Evolutionary conservation across 176 grass and related monocot species (phyloP).

Genomic region (Aegilops speltoides): DNA sequence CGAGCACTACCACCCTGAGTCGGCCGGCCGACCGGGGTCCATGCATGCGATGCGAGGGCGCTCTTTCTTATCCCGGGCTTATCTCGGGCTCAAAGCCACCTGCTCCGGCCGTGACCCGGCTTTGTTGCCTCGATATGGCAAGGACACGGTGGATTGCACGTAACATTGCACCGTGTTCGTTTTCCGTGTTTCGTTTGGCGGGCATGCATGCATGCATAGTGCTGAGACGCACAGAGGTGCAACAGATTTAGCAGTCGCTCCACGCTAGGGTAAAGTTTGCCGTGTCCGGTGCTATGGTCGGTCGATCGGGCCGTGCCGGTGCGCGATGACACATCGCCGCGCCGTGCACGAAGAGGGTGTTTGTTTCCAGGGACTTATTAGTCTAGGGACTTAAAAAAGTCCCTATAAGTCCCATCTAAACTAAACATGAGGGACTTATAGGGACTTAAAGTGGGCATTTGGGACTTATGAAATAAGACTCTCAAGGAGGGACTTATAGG

Average conservation of each 20-base stretch:
- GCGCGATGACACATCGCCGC: neutral
- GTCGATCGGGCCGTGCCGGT: neutral
- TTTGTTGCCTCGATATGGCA: neutral
- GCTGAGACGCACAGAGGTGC: neutral
- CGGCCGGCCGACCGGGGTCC: constrained; percentile 18
- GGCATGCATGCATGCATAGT: neutral
- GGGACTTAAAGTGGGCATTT: too few species aligned
- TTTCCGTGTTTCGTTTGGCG: neutral
- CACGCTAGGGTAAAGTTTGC: neutral
- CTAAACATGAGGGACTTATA: too few species aligned
- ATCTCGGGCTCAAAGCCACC: constrained; percentile 24
- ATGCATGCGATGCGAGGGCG: neutral
- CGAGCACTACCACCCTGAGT: constrained; percentile 2
- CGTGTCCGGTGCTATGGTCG: too few species aligned
- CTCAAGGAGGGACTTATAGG: too few species aligned
- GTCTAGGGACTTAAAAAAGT: too few species aligned
- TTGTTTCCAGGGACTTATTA: too few species aligned
- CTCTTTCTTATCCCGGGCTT: constrained; percentile 12
- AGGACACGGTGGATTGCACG: constrained; percentile 10
- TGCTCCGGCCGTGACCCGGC: neutral
- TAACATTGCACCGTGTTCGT: neutral
- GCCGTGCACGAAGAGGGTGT: too few species aligned
- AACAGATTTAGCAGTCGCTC: neutral
- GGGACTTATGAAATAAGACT: too few species aligned
- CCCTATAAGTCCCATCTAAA: too few species aligned